Percentiles rank a stretch among this genome's conserved stretches.
phyloP scores from a whole-genome alignment of 805 yeast genomes.

The Priceomyces castillae region DNA sequence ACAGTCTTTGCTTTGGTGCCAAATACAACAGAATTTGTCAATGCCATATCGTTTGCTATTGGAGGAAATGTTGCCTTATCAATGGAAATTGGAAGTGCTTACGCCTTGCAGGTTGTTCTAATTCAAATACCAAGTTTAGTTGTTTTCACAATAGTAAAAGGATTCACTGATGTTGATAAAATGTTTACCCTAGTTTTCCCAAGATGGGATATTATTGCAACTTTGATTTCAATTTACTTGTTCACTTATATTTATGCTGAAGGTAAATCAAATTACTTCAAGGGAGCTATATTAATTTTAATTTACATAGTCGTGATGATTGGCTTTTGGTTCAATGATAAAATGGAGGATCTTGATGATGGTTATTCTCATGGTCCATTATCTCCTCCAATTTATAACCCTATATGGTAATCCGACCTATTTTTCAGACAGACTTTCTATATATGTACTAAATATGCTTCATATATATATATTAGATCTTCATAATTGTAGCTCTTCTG shows the following conservation, averaged over 20 bases:
- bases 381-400: not conserved
- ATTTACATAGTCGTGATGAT: constrained; percentile 69
- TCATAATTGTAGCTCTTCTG: no score
- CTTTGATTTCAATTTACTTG: constrained; percentile 78
- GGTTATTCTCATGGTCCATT: constrained; percentile 13
- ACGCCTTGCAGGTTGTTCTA: constrained; percentile 91
- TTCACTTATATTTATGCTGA: constrained; percentile 95
- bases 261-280: constrained; percentile 94
- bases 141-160: constrained; percentile 57
- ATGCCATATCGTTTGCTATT: constrained; percentile 95
- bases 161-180: constrained; percentile 38
- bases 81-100: constrained; percentile 98
- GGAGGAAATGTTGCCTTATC: constrained; percentile 94
- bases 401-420: not conserved
- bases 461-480: not conserved
- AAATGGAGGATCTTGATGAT: constrained; percentile 32
- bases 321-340: constrained; percentile 72
- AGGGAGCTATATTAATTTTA: constrained; percentile 83
- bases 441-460: not conserved
- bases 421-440: not conserved
- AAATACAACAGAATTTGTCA: constrained; percentile 92
- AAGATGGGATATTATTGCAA: constrained; percentile 89
- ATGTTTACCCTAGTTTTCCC: constrained; percentile 88
- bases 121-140: constrained; percentile 92
- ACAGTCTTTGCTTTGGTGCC: constrained; percentile 96